phyloP scores from a whole-genome alignment of 2,329 filamentous ascomycete species.

The Davidsoniella eucalypti region DNA sequence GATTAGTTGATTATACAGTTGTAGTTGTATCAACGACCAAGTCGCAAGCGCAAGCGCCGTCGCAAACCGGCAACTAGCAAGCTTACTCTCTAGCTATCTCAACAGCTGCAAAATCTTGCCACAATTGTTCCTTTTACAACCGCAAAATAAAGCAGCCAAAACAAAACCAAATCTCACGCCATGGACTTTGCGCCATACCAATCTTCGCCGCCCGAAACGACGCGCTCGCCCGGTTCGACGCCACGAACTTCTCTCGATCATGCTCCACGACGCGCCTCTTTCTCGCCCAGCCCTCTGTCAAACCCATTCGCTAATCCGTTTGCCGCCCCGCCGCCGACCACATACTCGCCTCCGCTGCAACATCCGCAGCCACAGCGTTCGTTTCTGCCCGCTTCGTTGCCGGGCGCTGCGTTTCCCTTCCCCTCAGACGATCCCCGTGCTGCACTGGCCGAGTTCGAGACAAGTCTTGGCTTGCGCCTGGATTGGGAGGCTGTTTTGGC shows the following conservation, averaged over 20 bases:
- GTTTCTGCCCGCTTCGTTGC: slow-evolving; percentile 17
- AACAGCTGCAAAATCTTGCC: no score
- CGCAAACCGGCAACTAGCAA: no score
- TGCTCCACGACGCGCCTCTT: slow-evolving; percentile 33
- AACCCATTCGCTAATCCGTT: slow-evolving; percentile 14
- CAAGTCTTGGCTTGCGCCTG: slow-evolving; percentile 68
- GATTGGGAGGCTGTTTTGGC: slow-evolving; percentile 85
- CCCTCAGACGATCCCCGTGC: slow-evolving; percentile 26
- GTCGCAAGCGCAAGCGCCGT: no score
- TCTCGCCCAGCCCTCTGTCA: slow-evolving; percentile 29
- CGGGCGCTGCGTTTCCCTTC: slow-evolving; percentile 20
- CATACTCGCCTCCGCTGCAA: slow-evolving; percentile 24
- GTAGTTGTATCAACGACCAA: no score
- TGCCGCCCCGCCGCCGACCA: slow-evolving; percentile 13
- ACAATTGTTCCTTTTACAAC: no score
- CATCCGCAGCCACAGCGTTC: slow-evolving; percentile 26
- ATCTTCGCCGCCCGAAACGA: slow-evolving; percentile 72
- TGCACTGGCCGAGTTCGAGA: slow-evolving; percentile 72
- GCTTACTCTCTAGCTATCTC: no score
- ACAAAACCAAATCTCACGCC: slow-evolving; percentile 14
- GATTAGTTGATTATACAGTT: no score
- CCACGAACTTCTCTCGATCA: slow-evolving; percentile 40
- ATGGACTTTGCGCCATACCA: slow-evolving; percentile 98
- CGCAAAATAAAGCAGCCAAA: no score
- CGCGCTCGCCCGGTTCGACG: slow-evolving; percentile 52